phyloP scores from a whole-genome alignment of 2,329 filamentous ascomycete genomes.

The Fusarium hostae region DNA sequence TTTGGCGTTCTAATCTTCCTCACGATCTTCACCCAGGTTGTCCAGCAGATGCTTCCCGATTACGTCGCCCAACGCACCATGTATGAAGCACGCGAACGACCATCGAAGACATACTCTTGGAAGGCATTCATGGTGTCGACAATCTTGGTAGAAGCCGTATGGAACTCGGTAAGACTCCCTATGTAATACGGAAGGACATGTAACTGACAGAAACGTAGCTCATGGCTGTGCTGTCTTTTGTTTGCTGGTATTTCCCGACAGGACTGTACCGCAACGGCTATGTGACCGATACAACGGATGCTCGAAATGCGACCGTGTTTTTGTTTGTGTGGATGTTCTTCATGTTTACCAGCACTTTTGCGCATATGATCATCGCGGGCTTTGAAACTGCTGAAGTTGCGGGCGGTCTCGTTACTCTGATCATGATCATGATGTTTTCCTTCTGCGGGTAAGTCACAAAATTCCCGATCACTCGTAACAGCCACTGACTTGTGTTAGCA shows the following conservation, averaged over 20 bases:
- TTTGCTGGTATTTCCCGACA: constrained; percentile 76
- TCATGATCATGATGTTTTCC: constrained; percentile 71
- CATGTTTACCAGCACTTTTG: constrained; percentile 73
- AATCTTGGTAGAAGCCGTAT: constrained; percentile 71
- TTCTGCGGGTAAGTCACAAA: constrained; percentile 70
- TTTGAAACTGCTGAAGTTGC: constrained; percentile 71
- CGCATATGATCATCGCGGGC: constrained; percentile 71
- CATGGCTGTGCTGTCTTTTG: constrained; percentile 65
- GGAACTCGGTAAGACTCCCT: constrained; percentile 66
- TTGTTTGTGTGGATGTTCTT: constrained; percentile 72
- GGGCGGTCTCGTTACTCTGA: constrained; percentile 71
- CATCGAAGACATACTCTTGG: constrained; percentile 76
- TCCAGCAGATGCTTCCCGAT: constrained; percentile 75
- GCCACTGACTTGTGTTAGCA: constrained; percentile 51
- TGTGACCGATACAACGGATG: constrained; percentile 56
- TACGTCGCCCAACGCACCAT: constrained; percentile 75
- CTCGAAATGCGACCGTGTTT: constrained; percentile 70
- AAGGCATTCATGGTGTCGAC: constrained; percentile 73
- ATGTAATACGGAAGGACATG: too few species aligned
- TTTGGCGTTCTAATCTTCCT: constrained; percentile 78
- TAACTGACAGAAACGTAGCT: constrained; percentile 37
- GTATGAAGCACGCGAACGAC: constrained; percentile 76
- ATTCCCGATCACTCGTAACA: neutral
- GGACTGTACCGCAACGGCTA: constrained; percentile 69
- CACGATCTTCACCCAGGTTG: constrained; percentile 74